Evolutionary conservation across 2,329 filamentous ascomycete species (phyloP), one percentile per base, ranked within the genome.

Genomic region (Colletotrichum phormii): DNA sequence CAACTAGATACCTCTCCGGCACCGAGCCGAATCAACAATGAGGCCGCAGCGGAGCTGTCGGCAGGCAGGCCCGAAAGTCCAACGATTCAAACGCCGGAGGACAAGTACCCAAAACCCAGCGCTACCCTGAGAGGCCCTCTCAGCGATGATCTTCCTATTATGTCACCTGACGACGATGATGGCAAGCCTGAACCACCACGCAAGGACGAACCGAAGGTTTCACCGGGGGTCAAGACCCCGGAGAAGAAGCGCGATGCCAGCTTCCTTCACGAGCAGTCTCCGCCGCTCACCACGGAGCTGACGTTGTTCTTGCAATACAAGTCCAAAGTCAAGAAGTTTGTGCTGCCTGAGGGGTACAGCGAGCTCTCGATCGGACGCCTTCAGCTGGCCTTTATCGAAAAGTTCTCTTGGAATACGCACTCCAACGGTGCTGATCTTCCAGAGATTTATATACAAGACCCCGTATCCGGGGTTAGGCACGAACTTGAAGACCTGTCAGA

Each of bases 321-420:
- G 81, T 97, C 93, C 77, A 97, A 97, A 80, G 95, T 98, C 77
- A 98, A 98, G 84, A 98, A 98, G 81, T 97, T 97, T 80, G 91
- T 98, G 18, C 89, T 98, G 42, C 86, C 94, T 0, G 95, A 97
- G 80, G 96, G 96, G 1, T 92, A 92, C 76, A 91, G 92, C 37
- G 95, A 96, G 74, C 87, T 99, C 12, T 96, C 94, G 3, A 92
- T 98, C 72, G 95, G 95, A 1, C 90, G 95, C 29, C 83, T 99
- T 71, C 96, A 99, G 81, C 88, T 99, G 33, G 96, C 97, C 0
- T 99, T 99, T 78, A 99, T 99, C 77, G 97, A 99, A 77, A 99
- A 98, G 81, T 99, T 99, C 80, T 97, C 96, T 0, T 99, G 97
- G 95, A 98, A 98, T 78, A 98, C 96, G 0, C 95, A 98, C 77